Base-by-base conservation (phyloP, 192 early-diverging fungal species). In the Umbelopsis vinacea region DNA sequence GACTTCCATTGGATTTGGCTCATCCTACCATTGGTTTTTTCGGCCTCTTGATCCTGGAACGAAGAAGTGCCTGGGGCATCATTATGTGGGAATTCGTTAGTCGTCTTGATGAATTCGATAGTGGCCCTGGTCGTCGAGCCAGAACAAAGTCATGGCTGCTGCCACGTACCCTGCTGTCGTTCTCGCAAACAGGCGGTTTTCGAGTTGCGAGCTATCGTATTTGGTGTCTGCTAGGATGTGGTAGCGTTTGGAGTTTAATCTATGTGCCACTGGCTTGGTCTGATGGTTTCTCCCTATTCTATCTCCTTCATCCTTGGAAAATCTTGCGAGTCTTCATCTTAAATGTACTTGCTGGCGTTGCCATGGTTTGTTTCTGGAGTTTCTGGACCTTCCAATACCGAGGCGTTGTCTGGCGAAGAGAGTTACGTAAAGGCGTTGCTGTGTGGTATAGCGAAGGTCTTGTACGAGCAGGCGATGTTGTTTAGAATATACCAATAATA, bases 341-440 rank as follows among this genome's bases (percentile, higher is more conserved):
- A 12, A 77, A 73, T 17, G 75, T 77, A 45, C 46, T 80, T 60
- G 72, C 77, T 12, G 76, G 79, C 46, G 80, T 73, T 7, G 24
- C 79, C 38, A 72, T 84, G 45, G 66, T 84, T 68, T 71, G 77
- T 70, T 84, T 81, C 79, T 84, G 81, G 80, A 82, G 80, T 23
- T 84, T 84, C 53, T 84, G 83, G 83, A 84, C 83, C 0, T 84
- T 84, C 46, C 83, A 84, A 70, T 84, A 84, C 69, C 78, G 79
- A 21, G 83, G 80, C 0, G 80, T 84, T n/a, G 78, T 82, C 52
- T 84, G 83, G 83, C 78, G 78, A 21, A 76, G 77, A 73, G 83
- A 84, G 53, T 52, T 82, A 52, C 76, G 77, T 46, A 81, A 84
- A 69, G 83, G 83, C n/a, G 79, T 81, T 60, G 83, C 77, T n/a